Percentiles rank a stretch among this genome's conserved stretches.
phyloP scores from a whole-genome alignment of 768 basidiomycete species.

The Lentinus brumalis region DNA sequence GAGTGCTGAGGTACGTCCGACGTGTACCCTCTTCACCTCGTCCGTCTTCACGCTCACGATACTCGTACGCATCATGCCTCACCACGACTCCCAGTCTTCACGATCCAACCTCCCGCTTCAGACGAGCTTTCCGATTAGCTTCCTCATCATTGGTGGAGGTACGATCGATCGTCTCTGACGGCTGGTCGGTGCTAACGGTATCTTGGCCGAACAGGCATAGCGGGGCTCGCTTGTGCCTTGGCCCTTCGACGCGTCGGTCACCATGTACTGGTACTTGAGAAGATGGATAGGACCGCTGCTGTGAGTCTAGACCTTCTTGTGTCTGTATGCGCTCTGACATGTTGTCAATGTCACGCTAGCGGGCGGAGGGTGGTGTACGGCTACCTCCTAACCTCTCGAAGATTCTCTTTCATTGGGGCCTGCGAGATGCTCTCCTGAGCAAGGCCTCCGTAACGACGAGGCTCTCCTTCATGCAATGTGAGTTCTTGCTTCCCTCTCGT shows the following conservation, averaged over 20 bases:
- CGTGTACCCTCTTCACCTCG: not conserved
- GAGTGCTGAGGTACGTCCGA: not conserved
- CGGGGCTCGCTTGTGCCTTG: conserved; percentile 35
- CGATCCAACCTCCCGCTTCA: conserved; percentile 11
- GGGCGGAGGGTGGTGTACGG: conserved; percentile 28
- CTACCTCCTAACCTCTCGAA: conserved; percentile 41
- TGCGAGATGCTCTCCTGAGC: conserved; percentile 28
- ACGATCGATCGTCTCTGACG: not conserved
- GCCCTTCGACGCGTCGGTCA: conserved; percentile 34
- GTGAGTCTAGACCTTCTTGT: conserved; percentile 3
- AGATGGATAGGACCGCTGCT: conserved; percentile 12
- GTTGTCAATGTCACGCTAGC: conserved; percentile 4
- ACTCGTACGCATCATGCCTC: not conserved
- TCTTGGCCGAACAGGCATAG: conserved; percentile 26
- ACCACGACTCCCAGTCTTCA: conserved; percentile 1
- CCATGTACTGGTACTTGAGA: conserved; percentile 34
- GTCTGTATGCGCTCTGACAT: not conserved
- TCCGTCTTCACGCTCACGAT: not conserved
- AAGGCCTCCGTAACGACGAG: conserved; percentile 21
- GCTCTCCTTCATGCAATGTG: conserved; percentile 26
- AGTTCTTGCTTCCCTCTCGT: not conserved
- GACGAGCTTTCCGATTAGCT: conserved; percentile 24
- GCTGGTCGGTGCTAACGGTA: too few relatives aligned
- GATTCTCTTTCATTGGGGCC: conserved; percentile 39
- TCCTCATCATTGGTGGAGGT: conserved; percentile 36